These are phyloP conservation scores for Wickerhamiella azyma DNA, from an alignment of 805 yeast species.

Conservation along the genomic window DNA sequence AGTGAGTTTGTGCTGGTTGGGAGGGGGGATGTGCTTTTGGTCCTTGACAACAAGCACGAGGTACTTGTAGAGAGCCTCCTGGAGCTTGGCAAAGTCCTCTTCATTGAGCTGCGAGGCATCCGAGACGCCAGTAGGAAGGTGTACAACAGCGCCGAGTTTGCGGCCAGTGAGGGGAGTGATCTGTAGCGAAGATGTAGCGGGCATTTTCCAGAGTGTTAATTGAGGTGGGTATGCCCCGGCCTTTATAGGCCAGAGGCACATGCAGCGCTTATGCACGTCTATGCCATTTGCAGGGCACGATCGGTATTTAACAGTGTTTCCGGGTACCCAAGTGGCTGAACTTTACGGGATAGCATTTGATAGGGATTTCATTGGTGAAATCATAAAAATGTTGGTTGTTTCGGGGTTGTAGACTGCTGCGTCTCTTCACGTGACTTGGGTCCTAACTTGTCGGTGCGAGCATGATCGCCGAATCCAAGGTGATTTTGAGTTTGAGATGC, in stretches of 20 bases:
- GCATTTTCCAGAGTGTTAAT: background rate
- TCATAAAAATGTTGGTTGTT: background rate
- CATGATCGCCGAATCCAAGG: background rate
- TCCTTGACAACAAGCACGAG: conserved; percentile 64
- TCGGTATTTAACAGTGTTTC: too few relatives aligned
- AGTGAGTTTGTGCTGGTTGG: conserved; percentile 63
- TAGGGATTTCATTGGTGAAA: background rate
- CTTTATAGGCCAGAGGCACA: background rate
- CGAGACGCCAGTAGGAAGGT: conserved; percentile 51
- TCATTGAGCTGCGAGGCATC: conserved; percentile 62
- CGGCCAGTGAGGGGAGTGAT: conserved; percentile 36
- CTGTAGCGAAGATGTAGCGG: conserved; percentile 7
- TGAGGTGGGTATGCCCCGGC: background rate
- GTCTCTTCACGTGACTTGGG: conserved; percentile 8
- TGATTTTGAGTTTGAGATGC: background rate
- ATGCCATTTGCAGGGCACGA: background rate
- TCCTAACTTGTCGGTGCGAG: too few relatives aligned
- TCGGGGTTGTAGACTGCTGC: background rate
- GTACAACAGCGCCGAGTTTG: conserved; percentile 57
- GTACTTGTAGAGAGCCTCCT: conserved; percentile 50
- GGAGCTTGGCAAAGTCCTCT: conserved; percentile 47
- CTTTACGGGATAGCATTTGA: background rate
- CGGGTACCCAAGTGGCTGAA: too few relatives aligned
- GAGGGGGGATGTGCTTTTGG: conserved; percentile 54
- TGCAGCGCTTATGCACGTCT: background rate